A percentile compares a stretch with the other conserved stretches of the same genome.
These are phyloP conservation scores for Colletotrichum tofieldiae DNA, from an alignment of 2,329 filamentous ascomycete genomes.

Conservation along the genomic window DNA sequence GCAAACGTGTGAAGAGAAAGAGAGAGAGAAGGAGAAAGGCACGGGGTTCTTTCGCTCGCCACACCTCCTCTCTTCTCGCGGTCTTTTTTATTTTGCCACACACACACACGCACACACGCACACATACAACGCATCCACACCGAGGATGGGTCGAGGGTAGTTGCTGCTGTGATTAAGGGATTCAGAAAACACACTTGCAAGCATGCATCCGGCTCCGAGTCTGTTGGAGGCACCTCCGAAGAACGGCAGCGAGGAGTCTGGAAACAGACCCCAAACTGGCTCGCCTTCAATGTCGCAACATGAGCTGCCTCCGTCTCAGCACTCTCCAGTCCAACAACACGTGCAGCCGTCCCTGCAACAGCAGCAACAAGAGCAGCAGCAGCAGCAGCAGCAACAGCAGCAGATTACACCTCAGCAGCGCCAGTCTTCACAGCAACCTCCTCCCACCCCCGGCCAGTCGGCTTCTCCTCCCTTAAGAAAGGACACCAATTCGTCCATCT, in stretches of 20 bases:
- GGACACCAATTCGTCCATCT: slow-evolving; percentile 69
- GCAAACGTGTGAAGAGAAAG: slow-evolving; percentile 13
- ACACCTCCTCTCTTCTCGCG: slow-evolving; percentile 18
- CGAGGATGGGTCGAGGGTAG: slow-evolving; percentile 39
- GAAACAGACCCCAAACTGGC: slow-evolving; percentile 41
- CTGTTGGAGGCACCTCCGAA: slow-evolving; percentile 53
- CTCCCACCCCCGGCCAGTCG: slow-evolving; percentile 46
- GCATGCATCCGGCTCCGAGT: slow-evolving; percentile 59
- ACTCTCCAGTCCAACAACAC: slow-evolving; percentile 36
- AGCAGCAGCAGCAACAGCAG: too few relatives aligned
- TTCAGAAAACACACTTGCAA: slow-evolving; percentile 42
- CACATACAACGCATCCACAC: not conserved
- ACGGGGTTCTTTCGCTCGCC: slow-evolving; percentile 6
- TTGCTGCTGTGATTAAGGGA: slow-evolving; percentile 41
- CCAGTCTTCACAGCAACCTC: slow-evolving; percentile 46
- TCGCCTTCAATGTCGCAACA: slow-evolving; percentile 43
- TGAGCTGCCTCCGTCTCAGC: slow-evolving; percentile 36
- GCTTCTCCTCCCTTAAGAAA: slow-evolving; percentile 57
- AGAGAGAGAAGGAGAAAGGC: not conserved
- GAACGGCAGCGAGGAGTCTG: slow-evolving; percentile 46
- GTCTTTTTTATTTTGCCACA: too few relatives aligned
- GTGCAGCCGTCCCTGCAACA: slow-evolving; percentile 28
- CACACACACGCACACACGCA: slow-evolving; percentile 14
- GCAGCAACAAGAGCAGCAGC: slow-evolving; percentile 40
- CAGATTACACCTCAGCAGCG: slow-evolving; percentile 47